Percentiles rank a stretch among this genome's conserved stretches.
Evolutionary conservation across 148 eudicot genomes (phyloP).

Genomic region (Suaeda aralocaspica): DNA sequence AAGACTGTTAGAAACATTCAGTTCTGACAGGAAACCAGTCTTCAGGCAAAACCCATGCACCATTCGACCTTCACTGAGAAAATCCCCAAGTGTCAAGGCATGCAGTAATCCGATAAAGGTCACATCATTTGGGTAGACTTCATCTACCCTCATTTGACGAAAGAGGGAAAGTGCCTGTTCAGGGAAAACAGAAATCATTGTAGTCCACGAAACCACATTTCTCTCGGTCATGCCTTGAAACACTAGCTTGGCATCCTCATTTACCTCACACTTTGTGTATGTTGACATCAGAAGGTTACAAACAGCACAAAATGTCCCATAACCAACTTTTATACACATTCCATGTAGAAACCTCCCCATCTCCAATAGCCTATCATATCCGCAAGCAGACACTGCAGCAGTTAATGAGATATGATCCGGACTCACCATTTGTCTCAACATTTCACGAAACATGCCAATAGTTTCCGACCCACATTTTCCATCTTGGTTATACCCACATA

Average conservation of each 20-base stretch:
- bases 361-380: slow-evolving; percentile 47
- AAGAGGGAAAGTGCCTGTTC: slow-evolving; percentile 55
- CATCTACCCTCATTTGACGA: slow-evolving; percentile 62
- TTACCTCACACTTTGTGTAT: slow-evolving; percentile 63
- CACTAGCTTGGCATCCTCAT: slow-evolving; percentile 51
- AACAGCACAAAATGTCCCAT: slow-evolving; percentile 41
- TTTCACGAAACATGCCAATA: slow-evolving; percentile 48
- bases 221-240: slow-evolving; percentile 52
- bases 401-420: slow-evolving; percentile 76
- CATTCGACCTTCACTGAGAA: slow-evolving; percentile 57
- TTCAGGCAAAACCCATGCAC: slow-evolving; percentile 70
- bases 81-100: slow-evolving; percentile 45
- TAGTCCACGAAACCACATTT: slow-evolving; percentile 90
- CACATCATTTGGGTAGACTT: slow-evolving; percentile 70
- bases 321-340: slow-evolving; percentile 56
- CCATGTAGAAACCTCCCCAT: slow-evolving; percentile 64
- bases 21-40: slow-evolving; percentile 47
- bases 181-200: slow-evolving; percentile 65
- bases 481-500: slow-evolving; percentile 77
- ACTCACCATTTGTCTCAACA: slow-evolving; percentile 55
- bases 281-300: slow-evolving; percentile 73
- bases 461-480: slow-evolving; percentile 56
- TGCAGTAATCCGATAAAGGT: slow-evolving; percentile 69
- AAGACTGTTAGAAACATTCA: slow-evolving; percentile 69
- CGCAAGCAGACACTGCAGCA: slow-evolving; percentile 69